Conservation (phyloP, 768 basidiomycete genomes). For the Amanita subjunquillea region DNA sequence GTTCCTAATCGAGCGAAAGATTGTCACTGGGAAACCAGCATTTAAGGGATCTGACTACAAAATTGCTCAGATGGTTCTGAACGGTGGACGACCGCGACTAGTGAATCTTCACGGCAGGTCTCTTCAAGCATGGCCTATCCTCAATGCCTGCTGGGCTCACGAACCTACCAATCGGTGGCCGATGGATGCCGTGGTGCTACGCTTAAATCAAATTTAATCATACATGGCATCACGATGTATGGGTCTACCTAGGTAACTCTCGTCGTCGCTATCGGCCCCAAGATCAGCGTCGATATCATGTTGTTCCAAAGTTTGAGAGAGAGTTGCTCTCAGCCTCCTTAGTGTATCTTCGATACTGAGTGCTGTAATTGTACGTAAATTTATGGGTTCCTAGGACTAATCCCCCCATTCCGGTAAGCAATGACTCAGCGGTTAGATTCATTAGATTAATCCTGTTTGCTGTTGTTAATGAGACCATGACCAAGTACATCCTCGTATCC, state of each 20-base stretch:
- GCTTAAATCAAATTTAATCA: not conserved
- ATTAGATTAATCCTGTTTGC: not conserved
- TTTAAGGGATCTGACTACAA: not conserved
- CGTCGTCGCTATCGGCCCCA: not conserved
- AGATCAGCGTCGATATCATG: not conserved
- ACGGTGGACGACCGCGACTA: not conserved
- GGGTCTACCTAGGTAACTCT: not conserved
- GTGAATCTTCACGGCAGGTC: not conserved
- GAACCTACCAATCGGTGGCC: not conserved
- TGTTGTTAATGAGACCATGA: constrained; percentile 29
- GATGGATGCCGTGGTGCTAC: not conserved
- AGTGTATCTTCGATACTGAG: constrained; percentile 2
- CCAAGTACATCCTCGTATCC: constrained; percentile 93
- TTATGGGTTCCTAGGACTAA: constrained; percentile 1
- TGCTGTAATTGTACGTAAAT: not conserved
- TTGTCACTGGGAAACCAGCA: not conserved
- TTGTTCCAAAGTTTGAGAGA: not conserved
- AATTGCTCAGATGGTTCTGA: not conserved
- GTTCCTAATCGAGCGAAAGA: no score
- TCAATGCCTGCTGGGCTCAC: not conserved
- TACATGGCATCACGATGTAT: not conserved
- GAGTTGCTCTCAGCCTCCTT: not conserved
- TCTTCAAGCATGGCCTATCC: not conserved
- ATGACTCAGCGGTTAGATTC: not conserved
- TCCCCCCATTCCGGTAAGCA: no score